Percentiles rank a stretch among this genome's conserved stretches.
These are phyloP conservation scores for Miamiensis avidus DNA, from an alignment of 169 alveolate genomes.

Conservation along the genomic window DNA sequence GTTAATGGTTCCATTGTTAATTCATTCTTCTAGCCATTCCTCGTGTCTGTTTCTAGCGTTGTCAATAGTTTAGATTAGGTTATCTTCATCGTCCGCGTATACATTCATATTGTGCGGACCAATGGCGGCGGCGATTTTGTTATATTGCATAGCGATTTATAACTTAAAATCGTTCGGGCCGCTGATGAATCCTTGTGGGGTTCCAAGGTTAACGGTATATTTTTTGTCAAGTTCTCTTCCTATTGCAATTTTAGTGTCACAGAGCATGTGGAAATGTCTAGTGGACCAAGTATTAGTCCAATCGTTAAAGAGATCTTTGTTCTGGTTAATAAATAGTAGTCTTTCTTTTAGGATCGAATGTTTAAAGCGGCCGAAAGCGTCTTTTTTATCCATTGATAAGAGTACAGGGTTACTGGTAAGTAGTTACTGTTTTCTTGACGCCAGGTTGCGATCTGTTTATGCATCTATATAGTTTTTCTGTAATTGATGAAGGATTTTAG, in stretches of 20 bases:
- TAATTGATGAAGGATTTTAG: no score
- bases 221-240: neutral
- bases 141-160: neutral
- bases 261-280: neutral
- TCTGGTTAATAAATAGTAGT: no score
- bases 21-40: neutral
- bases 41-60: neutral
- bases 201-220: neutral
- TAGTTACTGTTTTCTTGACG: neutral
- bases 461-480: neutral
- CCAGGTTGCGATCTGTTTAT: neutral
- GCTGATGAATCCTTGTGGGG: neutral
- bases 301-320: neutral
- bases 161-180: neutral
- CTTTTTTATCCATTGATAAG: neutral
- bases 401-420: neutral
- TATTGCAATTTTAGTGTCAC: neutral
- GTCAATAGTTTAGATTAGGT: neutral
- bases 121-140: neutral
- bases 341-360: neutral
- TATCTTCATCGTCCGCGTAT: neutral
- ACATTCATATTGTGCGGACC: neutral
- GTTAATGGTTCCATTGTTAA: no score
- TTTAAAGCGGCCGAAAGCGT: neutral
- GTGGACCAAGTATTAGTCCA: neutral